These are phyloP conservation scores for Chromera velia DNA, from an alignment of 73 alveolate genomes.

Conservation along the genomic window DNA sequence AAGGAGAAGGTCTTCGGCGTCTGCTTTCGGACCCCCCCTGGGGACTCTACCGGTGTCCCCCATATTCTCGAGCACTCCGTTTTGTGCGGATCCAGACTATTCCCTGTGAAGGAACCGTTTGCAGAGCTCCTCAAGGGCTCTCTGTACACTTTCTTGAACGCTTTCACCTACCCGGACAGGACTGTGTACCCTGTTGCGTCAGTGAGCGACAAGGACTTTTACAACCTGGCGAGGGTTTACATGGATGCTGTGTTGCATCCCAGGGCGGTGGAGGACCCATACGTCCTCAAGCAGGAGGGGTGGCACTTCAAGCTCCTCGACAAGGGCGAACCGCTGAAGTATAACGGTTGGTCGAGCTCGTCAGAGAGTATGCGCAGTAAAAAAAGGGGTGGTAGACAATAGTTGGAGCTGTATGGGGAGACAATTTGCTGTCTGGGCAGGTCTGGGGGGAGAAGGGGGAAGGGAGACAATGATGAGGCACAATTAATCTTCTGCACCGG, in stretches of 20 bases:
- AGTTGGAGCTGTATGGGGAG: not conserved
- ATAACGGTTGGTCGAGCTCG: not conserved
- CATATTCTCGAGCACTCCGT: conserved; percentile 34
- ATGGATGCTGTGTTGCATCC: conserved; percentile 14
- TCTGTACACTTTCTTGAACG: conserved; percentile 30
- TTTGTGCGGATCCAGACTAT: conserved; percentile 38
- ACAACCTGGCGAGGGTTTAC: not conserved
- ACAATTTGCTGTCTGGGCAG: not conserved
- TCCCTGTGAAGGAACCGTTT: conserved; percentile 34
- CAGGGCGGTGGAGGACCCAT: conserved; percentile 29
- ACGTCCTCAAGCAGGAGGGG: conserved; percentile 40
- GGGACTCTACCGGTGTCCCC: not conserved
- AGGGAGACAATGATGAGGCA: too few species aligned
- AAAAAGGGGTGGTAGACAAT: not conserved
- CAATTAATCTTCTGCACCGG: not conserved
- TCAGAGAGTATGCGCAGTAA: not conserved
- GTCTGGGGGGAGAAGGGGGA: too few species aligned
- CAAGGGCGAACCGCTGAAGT: conserved; percentile 10
- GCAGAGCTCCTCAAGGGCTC: conserved; percentile 29
- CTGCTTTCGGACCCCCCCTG: conserved; percentile 46
- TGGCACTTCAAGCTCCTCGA: conserved; percentile 32
- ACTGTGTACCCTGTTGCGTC: conserved; percentile 47
- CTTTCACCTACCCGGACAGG: conserved; percentile 42
- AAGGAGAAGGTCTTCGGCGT: conserved; percentile 43
- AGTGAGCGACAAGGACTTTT: conserved; percentile 9